A percentile compares a stretch with the other conserved stretches of the same genome.
These are phyloP conservation scores for Hypoxylon intermedium DNA, from an alignment of 495 filamentous ascomycete genomes.

Conservation along the genomic window DNA sequence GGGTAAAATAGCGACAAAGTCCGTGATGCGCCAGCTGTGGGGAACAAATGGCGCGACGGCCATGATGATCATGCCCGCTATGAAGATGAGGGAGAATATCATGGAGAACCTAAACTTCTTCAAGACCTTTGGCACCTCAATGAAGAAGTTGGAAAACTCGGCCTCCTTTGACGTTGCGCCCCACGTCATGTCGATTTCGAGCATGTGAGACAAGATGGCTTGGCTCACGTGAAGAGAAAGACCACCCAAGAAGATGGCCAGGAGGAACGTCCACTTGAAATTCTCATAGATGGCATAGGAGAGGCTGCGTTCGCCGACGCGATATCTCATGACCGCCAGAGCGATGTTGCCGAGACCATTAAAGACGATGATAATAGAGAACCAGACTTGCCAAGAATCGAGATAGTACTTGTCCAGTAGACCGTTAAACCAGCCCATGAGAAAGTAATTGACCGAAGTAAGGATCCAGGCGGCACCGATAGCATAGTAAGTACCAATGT, in stretches of 20 bases:
- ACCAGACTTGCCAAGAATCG: slow-evolving; percentile 78
- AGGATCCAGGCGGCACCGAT: slow-evolving; percentile 81
- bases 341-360: slow-evolving; percentile 72
- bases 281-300: slow-evolving; percentile 67
- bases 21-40: slow-evolving; percentile 70
- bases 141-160: slow-evolving; percentile 79
- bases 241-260: slow-evolving; percentile 74
- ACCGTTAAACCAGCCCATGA: slow-evolving; percentile 77
- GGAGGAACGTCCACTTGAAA: slow-evolving; percentile 74
- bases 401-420: slow-evolving; percentile 78
- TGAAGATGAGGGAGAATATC: slow-evolving; percentile 65
- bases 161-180: slow-evolving; percentile 74
- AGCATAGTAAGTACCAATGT: slow-evolving; percentile 88
- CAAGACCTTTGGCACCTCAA: slow-evolving; percentile 77
- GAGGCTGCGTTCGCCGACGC: slow-evolving; percentile 65
- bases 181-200: slow-evolving; percentile 77
- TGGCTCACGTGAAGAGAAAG: slow-evolving; percentile 73
- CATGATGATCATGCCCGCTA: slow-evolving; percentile 70
- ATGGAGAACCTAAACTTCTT: slow-evolving; percentile 81
- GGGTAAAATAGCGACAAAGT: slow-evolving; percentile 82
- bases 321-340: slow-evolving; percentile 70
- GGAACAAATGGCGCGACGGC: slow-evolving; percentile 70
- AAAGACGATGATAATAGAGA: slow-evolving; percentile 75
- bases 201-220: slow-evolving; percentile 72
- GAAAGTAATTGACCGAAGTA: slow-evolving; percentile 78